Conservation (phyloP, 2,329 filamentous ascomycete species). For the Sporothrix phasma region DNA sequence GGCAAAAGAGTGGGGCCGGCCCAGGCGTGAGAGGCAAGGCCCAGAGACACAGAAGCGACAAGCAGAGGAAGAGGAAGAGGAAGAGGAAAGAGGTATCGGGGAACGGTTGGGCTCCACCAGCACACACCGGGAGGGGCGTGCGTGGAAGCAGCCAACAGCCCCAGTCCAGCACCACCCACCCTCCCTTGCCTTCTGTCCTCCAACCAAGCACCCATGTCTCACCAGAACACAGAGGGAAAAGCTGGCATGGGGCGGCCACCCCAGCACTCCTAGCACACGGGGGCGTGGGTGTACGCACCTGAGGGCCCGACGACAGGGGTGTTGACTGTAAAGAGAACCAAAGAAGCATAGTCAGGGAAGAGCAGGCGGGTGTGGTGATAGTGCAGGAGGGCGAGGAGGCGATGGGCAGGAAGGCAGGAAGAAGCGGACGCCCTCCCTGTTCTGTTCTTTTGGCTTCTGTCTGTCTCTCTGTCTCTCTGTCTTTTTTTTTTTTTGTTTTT, state of each 20-base stretch:
- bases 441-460: neutral
- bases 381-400: neutral
- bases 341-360: constrained; percentile 11
- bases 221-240: neutral
- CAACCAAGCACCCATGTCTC: constrained; percentile 10
- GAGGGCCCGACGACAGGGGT: neutral
- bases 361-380: constrained; percentile 11
- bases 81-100: constrained; percentile 8
- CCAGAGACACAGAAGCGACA: neutral
- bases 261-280: neutral
- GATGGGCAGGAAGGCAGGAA: constrained; percentile 6
- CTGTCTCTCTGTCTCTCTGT: neutral
- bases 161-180: constrained; percentile 6
- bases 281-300: neutral
- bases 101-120: constrained; percentile 17
- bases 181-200: constrained; percentile 7
- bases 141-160: constrained; percentile 7
- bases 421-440: constrained; percentile 3
- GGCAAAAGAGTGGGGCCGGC: constrained; percentile 21
- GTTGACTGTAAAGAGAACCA: neutral
- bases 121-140: constrained; percentile 12
- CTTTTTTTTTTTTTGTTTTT: neutral
- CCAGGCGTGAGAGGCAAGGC: constrained; percentile 8
- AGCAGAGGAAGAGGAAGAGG: neutral
- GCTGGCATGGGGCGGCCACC: neutral